Conservation (phyloP, 1,139 yeast genomes). For the Hemisphaericaspora xylanilytica region DNA sequence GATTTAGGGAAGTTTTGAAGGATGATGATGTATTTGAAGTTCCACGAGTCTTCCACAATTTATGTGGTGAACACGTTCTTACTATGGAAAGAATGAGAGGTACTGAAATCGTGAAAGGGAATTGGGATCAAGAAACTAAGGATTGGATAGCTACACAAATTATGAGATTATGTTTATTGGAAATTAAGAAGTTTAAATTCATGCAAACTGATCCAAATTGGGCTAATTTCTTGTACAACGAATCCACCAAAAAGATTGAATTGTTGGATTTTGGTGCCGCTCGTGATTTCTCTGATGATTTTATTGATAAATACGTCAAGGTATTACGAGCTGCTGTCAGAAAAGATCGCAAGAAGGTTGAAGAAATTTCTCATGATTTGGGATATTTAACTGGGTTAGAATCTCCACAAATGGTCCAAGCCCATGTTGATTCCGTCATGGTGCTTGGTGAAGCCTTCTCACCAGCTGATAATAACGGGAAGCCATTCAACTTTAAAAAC, state of each 20-base stretch:
- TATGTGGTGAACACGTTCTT: slow-evolving; percentile 78
- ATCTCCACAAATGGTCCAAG: slow-evolving; percentile 80
- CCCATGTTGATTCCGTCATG: slow-evolving; percentile 88
- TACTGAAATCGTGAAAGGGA: slow-evolving; percentile 72
- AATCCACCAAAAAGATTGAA: slow-evolving; percentile 64
- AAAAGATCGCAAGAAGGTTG: slow-evolving; percentile 65
- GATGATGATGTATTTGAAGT: slow-evolving; percentile 73
- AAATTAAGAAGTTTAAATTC: slow-evolving; percentile 77
- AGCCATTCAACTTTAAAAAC: slow-evolving; percentile 64
- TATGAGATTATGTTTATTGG: slow-evolving; percentile 83
- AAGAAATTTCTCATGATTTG: slow-evolving; percentile 62
- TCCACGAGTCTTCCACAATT: slow-evolving; percentile 75
- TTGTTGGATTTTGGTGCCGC: slow-evolving; percentile 95
- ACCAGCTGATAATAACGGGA: slow-evolving; percentile 46
- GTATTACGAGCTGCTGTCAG: slow-evolving; percentile 75
- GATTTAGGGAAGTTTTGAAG: slow-evolving; percentile 59
- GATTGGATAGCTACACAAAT: slow-evolving; percentile 83
- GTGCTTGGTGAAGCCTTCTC: slow-evolving; percentile 92
- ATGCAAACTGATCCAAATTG: slow-evolving; percentile 99
- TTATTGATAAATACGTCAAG: slow-evolving; percentile 66
- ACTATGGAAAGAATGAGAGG: slow-evolving; percentile 93
- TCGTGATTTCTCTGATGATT: slow-evolving; percentile 64
- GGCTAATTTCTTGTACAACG: slow-evolving; percentile 93
- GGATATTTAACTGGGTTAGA: slow-evolving; percentile 94
- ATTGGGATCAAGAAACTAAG: slow-evolving; percentile 69